Evolutionary conservation across 1,284 basidiomycete species (phyloP).

Genomic region (Meira nashicola): DNA sequence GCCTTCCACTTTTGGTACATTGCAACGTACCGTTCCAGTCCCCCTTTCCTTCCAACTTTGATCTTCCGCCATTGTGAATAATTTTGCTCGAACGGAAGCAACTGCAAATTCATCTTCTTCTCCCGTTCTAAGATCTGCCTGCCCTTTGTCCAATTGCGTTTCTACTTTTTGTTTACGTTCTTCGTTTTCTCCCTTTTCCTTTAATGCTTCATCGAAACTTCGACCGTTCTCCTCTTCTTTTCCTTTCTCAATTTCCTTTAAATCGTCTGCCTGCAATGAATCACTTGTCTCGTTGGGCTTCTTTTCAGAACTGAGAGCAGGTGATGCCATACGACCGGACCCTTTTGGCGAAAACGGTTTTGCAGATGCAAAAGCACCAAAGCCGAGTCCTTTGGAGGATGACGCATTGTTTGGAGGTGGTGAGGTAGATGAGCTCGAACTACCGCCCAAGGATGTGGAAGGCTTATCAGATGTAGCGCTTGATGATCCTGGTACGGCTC

Average conservation of each 20-base stretch:
- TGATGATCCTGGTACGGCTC: not conserved
- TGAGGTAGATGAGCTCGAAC: not conserved
- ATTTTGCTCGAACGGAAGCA: slow-evolving; percentile 76
- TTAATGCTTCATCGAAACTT: slow-evolving; percentile 9
- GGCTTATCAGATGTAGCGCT: not conserved
- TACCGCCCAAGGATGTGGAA: not conserved
- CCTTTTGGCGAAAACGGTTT: slow-evolving; percentile 24
- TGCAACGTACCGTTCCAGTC: slow-evolving; percentile 73
- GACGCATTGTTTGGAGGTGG: not conserved
- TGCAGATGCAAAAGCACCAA: slow-evolving; percentile 36
- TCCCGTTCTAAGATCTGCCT: slow-evolving; percentile 64
- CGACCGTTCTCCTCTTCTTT: not conserved
- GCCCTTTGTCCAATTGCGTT: slow-evolving; percentile 19
- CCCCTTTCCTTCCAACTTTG: slow-evolving; percentile 82
- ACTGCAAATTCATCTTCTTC: slow-evolving; percentile 86
- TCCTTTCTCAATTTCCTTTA: not conserved
- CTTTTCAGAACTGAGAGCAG: not conserved
- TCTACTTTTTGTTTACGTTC: slow-evolving; percentile 14
- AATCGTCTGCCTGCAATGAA: not conserved
- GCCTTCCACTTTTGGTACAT: slow-evolving; percentile 58
- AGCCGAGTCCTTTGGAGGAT: slow-evolving; percentile 20
- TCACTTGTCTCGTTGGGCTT: not conserved
- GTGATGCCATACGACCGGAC: slow-evolving; percentile 12
- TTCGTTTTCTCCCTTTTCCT: slow-evolving; percentile 3
- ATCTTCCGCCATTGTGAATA: slow-evolving; percentile 64